Conservation (phyloP, 108 stramenopile species). For the Aureococcus anophagefferens region DNA sequence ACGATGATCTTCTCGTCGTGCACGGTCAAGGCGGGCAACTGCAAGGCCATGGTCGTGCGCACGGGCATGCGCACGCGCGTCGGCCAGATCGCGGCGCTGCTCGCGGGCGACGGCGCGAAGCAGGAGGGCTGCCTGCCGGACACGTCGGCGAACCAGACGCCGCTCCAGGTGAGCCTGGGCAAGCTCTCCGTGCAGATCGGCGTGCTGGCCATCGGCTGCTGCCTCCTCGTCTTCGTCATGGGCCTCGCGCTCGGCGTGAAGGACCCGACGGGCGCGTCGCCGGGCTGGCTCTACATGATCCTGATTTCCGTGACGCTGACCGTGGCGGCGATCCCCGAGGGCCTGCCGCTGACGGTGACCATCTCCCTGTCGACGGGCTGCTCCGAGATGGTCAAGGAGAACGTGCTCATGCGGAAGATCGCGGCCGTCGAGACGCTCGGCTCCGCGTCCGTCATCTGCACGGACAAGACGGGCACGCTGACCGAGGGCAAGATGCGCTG, state of each 20-base stretch:
- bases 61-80: constrained; percentile 16
- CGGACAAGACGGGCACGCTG: constrained; percentile 58
- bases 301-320: constrained; percentile 52
- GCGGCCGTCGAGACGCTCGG: constrained; percentile 58
- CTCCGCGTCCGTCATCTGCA: constrained; percentile 35
- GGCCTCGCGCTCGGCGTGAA: constrained; percentile 13
- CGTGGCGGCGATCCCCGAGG: constrained; percentile 54
- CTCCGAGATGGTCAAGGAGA: constrained; percentile 14
- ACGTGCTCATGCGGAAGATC: constrained; percentile 43
- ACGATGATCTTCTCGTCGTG: constrained; percentile 51
- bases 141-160: constrained; percentile 34
- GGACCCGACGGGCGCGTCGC: constrained; percentile 1
- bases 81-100: constrained; percentile 4
- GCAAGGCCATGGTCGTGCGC: constrained; percentile 33
- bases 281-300: constrained; percentile 30
- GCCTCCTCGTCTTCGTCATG: constrained; percentile 33
- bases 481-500: constrained; percentile 54
- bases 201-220: constrained; percentile 37
- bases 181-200: constrained; percentile 39
- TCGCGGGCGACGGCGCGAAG: constrained; percentile 8
- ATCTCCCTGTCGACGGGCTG: constrained; percentile 47
- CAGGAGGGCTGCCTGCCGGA: constrained; percentile 19
- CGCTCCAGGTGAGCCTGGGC: constrained; percentile 43
- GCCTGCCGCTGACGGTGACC: constrained; percentile 48
- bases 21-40: constrained; percentile 38